A percentile compares a stretch with the other conserved stretches of the same genome.
Evolutionary conservation across 176 grass and related monocot species (phyloP).

Genomic region (Zizania latifolia): DNA sequence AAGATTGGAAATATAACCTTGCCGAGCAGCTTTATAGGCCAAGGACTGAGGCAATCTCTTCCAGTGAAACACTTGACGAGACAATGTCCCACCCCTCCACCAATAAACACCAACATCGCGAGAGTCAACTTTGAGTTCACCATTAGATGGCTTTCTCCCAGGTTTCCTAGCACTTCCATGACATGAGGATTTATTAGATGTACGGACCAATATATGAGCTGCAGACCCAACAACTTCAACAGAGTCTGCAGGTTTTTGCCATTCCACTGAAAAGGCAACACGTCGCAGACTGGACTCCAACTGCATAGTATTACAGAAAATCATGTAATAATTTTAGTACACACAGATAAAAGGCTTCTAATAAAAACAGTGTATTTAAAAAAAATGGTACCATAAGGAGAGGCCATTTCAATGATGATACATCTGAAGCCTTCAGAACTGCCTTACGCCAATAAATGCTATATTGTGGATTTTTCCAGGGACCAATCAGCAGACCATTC

Average conservation of each 20-base stretch:
- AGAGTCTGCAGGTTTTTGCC: constrained; percentile 85
- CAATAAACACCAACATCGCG: constrained; percentile 69
- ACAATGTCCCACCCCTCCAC: constrained; percentile 89
- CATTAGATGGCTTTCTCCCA: constrained; percentile 50
- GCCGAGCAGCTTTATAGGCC: constrained; percentile 63
- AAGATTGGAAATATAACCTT: constrained; percentile 62
- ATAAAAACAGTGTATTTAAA: constrained; percentile 3
- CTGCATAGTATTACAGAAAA: constrained; percentile 45
- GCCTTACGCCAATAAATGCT: constrained; percentile 63
- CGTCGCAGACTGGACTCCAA: constrained; percentile 78
- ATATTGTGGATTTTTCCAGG: constrained; percentile 87
- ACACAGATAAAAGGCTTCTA: neutral
- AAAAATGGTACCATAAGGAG: constrained; percentile 61
- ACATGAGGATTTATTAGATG: constrained; percentile 42
- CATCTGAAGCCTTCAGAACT: constrained; percentile 65
- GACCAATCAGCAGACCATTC: constrained; percentile 73
- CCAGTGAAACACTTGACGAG: constrained; percentile 88
- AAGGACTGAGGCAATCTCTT: constrained; percentile 76
- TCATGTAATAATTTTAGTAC: neutral
- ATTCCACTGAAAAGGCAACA: constrained; percentile 62
- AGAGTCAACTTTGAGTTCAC: constrained; percentile 53
- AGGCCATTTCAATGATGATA: constrained; percentile 56
- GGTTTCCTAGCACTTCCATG: constrained; percentile 52
- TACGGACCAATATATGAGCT: constrained; percentile 58
- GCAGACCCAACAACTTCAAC: constrained; percentile 83